Evolutionary conservation across 2,329 filamentous ascomycete species (phyloP), one percentile per base, ranked within the genome.

Genomic region (Sodiomyces alkalinus): DNA sequence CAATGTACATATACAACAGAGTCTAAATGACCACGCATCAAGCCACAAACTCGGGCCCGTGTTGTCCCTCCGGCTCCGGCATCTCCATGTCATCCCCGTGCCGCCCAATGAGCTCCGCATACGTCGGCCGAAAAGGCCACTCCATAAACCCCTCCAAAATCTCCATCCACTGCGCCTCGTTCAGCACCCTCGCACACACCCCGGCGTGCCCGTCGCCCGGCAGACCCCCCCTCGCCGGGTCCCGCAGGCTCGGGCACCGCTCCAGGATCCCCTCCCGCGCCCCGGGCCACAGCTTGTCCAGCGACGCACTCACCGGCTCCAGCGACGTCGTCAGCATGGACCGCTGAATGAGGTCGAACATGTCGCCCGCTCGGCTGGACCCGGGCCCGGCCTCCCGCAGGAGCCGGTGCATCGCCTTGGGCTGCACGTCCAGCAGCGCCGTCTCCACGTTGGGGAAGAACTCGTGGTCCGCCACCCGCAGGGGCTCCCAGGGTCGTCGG

Each of bases 401-500:
- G 2, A 68, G 40, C 2, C 55, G 58, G 39, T 62, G 57, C 34
- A 63, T 51, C 3, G 57, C 45, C 38, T 64, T 62, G 4, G 80
- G 79, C 38, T 74, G 67, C 33, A 82, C 56, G 46, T 85, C 79
- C 11, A 85, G 46, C 4, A 87, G 64, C 8, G 58, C 52, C 31
- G 70, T 56, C 6, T 60, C 53, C 7, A 60, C 49, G 15, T 63
- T 56, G 2, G 81, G 82, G 46, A 63, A 81, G 41, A 82, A 76
- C 38, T 92, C 85, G 1, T 63, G 43, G 0, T 50, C 28, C 4
- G 56, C 34, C 3, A 69, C 64, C 15, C 56, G 49, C 11, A 93
- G 56, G 0, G 82, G 79, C 41, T 92, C 81, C 41, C 70, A 73
- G 2, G 58, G 53, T 11, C 85, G 72, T 2, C 66, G 62, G 48